Percentiles rank a stretch among this genome's conserved stretches.
These are phyloP conservation scores for Iris macrosiphon DNA, from an alignment of 106 monocot genomes.

Conservation along the genomic window DNA sequence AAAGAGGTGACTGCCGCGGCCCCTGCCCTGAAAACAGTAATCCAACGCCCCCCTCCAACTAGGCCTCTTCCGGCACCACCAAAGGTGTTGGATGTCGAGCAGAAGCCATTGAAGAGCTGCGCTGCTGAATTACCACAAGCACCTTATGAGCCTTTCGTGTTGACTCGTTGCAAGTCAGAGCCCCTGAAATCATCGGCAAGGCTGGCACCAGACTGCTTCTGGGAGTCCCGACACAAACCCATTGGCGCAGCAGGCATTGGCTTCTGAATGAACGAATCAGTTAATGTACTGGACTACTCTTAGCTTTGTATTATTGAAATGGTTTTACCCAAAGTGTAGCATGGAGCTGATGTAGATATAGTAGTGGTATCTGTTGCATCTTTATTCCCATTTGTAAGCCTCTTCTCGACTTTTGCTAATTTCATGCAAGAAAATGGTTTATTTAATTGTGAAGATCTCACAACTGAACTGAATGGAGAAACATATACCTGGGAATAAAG, in stretches of 20 bases:
- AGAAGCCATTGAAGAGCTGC: constrained; percentile 7
- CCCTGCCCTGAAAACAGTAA: neutral
- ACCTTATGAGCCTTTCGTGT: constrained; percentile 52
- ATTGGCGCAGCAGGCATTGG: constrained; percentile 78
- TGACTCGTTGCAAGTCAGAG: constrained; percentile 97
- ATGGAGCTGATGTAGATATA: too few species aligned
- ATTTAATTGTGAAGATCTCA: too few species aligned
- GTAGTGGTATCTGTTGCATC: too few species aligned
- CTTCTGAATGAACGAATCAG: too few species aligned
- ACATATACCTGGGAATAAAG: too few species aligned
- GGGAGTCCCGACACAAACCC: constrained; percentile 87
- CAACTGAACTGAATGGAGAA: too few species aligned
- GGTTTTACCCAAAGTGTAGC: too few species aligned
- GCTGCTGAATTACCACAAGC: constrained; percentile 5
- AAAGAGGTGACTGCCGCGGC: neutral
- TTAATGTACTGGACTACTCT: too few species aligned
- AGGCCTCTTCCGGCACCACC: neutral
- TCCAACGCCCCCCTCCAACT: neutral
- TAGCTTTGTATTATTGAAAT: too few species aligned
- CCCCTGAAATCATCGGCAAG: constrained; percentile 77
- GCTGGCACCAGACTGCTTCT: constrained; percentile 87
- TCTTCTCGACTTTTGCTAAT: too few species aligned
- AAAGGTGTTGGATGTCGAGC: neutral
- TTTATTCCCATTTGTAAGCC: too few species aligned
- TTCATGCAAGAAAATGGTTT: too few species aligned